Conservation (phyloP, 441 rosid species). For the Arabidopsis hybrid region DNA sequence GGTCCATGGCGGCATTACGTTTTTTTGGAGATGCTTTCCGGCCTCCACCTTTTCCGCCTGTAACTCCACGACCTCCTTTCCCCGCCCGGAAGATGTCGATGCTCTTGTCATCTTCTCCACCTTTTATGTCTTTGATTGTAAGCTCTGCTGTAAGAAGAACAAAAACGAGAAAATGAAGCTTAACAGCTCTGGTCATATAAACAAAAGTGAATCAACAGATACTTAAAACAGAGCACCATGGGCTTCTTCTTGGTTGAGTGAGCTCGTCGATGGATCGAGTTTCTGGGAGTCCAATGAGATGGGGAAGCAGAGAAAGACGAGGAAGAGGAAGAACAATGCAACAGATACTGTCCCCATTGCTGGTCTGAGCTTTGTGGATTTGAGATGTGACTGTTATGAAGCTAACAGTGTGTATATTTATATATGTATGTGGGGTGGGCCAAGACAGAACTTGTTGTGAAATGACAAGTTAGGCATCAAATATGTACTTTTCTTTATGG, state of each 20-base stretch:
- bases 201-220: not conserved
- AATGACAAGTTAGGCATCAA: constrained; percentile 28
- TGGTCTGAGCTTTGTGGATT: constrained; percentile 11
- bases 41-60: constrained; percentile 38
- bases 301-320: constrained; percentile 26
- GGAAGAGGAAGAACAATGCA: constrained; percentile 22
- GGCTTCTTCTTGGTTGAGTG: constrained; percentile 23
- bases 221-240: constrained; percentile 34
- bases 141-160: constrained; percentile 25
- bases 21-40: constrained; percentile 40
- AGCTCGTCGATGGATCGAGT: constrained; percentile 21
- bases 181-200: not conserved
- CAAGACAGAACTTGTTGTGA: constrained; percentile 22
- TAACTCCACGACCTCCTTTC: constrained; percentile 33
- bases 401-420: constrained; percentile 11
- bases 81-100: constrained; percentile 32
- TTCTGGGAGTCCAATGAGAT: constrained; percentile 24
- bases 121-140: constrained; percentile 7
- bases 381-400: not conserved
- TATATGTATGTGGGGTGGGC: not conserved
- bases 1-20: constrained; percentile 29
- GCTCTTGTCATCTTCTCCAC: constrained; percentile 23
- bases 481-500: constrained; percentile 35
- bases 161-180: not conserved
- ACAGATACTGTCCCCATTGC: constrained; percentile 25